These are phyloP conservation scores for Stachybotrys chlorohalonatus DNA, from an alignment of 2,329 filamentous ascomycete species.

Conservation along the genomic window DNA sequence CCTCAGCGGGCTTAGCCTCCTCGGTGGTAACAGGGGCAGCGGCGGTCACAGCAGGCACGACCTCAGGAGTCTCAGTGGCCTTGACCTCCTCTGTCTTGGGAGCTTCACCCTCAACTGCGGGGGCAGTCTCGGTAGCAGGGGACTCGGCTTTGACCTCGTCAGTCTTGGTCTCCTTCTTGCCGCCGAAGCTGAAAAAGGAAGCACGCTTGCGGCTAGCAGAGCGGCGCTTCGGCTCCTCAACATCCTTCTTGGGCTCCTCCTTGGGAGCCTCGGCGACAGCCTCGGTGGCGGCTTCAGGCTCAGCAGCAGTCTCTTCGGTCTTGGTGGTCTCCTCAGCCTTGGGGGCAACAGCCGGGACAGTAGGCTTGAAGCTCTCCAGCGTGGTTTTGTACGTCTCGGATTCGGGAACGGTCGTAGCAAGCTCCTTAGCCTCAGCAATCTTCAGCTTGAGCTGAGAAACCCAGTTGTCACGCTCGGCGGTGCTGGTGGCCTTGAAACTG, in stretches of 20 bases:
- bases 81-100: slow-evolving; percentile 23
- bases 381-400: slow-evolving; percentile 85
- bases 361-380: slow-evolving; percentile 58
- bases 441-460: slow-evolving; percentile 74
- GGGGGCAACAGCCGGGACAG: slow-evolving; percentile 21
- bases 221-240: slow-evolving; percentile 51
- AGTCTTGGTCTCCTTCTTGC: slow-evolving; percentile 39
- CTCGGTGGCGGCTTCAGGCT: slow-evolving; percentile 24
- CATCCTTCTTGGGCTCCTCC: slow-evolving; percentile 32
- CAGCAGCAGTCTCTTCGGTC: slow-evolving; percentile 25
- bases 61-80: slow-evolving; percentile 14
- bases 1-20: slow-evolving; percentile 17
- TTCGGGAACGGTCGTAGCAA: slow-evolving; percentile 62
- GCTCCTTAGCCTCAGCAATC: slow-evolving; percentile 75
- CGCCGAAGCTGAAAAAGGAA: slow-evolving; percentile 55
- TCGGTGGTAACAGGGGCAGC: slow-evolving; percentile 26
- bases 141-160: slow-evolving; percentile 20
- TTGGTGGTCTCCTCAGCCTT: slow-evolving; percentile 24
- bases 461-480: slow-evolving; percentile 86
- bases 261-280: slow-evolving; percentile 26
- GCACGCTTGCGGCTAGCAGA: slow-evolving; percentile 57
- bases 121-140: slow-evolving; percentile 11
- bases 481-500: slow-evolving; percentile 72
- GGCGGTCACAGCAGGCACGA: slow-evolving; percentile 24
- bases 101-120: slow-evolving; percentile 11